Evolutionary conservation across 2,329 filamentous ascomycete species (phyloP).

Genomic region (Corniculantispora saksenae): DNA sequence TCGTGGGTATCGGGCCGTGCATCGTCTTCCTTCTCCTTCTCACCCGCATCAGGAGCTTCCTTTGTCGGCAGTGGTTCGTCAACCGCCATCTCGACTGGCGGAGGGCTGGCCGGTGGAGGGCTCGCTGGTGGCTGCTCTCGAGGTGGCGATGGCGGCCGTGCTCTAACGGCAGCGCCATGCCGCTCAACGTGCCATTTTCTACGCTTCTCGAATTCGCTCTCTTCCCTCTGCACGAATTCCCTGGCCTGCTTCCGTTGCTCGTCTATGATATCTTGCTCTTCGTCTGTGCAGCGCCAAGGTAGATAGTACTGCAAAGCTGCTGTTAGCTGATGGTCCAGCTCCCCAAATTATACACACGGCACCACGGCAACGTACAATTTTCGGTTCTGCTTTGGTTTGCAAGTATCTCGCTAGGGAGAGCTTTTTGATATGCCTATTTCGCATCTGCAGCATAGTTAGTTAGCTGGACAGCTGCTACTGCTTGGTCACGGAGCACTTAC

Average conservation of each 20-base stretch:
- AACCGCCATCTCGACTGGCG: neutral
- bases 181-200: slow-evolving; percentile 41
- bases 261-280: slow-evolving; percentile 71
- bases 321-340: neutral
- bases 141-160: slow-evolving; percentile 34
- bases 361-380: slow-evolving; percentile 61
- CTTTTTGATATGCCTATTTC: slow-evolving; percentile 70
- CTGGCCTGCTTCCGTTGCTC: slow-evolving; percentile 69
- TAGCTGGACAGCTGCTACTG: slow-evolving; percentile 15
- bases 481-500: slow-evolving; percentile 53
- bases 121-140: slow-evolving; percentile 22
- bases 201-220: slow-evolving; percentile 59
- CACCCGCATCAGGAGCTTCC: neutral
- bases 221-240: slow-evolving; percentile 63
- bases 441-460: slow-evolving; percentile 62
- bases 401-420: slow-evolving; percentile 72
- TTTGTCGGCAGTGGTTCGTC: neutral
- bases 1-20: slow-evolving; percentile 49
- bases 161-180: slow-evolving; percentile 27
- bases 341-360: too few species aligned
- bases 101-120: slow-evolving; percentile 11
- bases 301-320: slow-evolving; percentile 70
- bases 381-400: slow-evolving; percentile 69
- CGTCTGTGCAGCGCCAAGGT: slow-evolving; percentile 72
- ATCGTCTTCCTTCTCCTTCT: neutral